These are phyloP conservation scores for Salvia hispanica DNA, from an alignment of 257 asterid genomes.

Conservation along the genomic window DNA sequence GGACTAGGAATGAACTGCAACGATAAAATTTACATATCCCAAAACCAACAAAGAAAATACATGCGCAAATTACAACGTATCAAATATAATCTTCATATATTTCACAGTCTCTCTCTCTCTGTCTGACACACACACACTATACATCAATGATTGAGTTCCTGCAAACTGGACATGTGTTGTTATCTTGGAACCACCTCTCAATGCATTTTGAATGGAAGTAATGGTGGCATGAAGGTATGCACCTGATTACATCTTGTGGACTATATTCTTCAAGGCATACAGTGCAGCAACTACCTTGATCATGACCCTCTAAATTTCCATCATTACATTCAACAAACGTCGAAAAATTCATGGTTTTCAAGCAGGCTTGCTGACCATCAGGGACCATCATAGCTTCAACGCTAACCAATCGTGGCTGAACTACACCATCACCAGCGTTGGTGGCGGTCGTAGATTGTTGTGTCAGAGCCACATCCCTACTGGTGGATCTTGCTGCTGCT, in stretches of 20 bases:
- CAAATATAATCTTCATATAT: background rate
- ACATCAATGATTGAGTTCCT: slow-evolving; percentile 18
- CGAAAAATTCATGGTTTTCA: slow-evolving; percentile 6
- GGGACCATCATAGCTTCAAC: slow-evolving; percentile 1
- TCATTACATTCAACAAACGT: slow-evolving; percentile 11
- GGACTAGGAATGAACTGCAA: no score
- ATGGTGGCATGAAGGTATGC: slow-evolving; percentile 29
- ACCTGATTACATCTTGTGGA: slow-evolving; percentile 12
- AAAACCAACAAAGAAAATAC: background rate
- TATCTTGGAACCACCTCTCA: slow-evolving; percentile 31
- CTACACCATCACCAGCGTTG: background rate
- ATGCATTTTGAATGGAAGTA: slow-evolving; percentile 33
- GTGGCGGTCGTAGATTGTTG: background rate
- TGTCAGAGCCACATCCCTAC: slow-evolving; percentile 8
- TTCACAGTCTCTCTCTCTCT: background rate
- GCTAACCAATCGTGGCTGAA: background rate
- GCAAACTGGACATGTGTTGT: slow-evolving; percentile 38
- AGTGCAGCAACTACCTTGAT: slow-evolving; percentile 10
- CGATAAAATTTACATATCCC: background rate
- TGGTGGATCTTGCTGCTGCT: background rate
- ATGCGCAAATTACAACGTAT: background rate
- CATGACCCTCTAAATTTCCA: background rate
- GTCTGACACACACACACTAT: background rate
- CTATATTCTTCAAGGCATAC: slow-evolving; percentile 31
- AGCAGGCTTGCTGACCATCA: slow-evolving; percentile 5